Evolutionary conservation across 2,329 filamentous ascomycete genomes (phyloP).

Genomic region (Tympanopsis confertula): DNA sequence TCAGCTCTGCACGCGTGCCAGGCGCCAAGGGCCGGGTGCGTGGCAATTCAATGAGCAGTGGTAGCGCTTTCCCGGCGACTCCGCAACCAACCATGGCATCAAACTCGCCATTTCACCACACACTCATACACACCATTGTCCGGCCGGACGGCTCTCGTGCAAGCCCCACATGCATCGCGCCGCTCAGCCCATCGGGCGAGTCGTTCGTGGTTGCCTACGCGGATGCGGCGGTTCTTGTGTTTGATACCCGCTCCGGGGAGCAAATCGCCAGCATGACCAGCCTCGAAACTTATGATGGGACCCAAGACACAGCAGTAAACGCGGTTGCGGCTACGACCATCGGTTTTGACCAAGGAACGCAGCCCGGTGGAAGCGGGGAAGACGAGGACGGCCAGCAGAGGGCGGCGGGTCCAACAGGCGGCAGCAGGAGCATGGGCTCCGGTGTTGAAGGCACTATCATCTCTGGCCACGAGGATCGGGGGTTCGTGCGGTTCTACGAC

Average conservation of each 20-base stretch:
- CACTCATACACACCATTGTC: conserved; percentile 75
- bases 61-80: conserved; percentile 79
- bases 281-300: conserved; percentile 84
- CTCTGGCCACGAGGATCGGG: conserved; percentile 87
- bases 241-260: conserved; percentile 83
- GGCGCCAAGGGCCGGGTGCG: conserved; percentile 65
- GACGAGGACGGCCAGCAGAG: conserved; percentile 59
- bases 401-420: conserved; percentile 68
- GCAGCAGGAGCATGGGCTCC: conserved; percentile 54
- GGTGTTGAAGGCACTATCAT: conserved; percentile 89
- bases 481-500: conserved; percentile 93
- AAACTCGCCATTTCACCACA: conserved; percentile 75
- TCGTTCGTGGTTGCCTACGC: conserved; percentile 88
- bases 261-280: conserved; percentile 89
- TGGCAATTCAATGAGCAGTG: conserved; percentile 90
- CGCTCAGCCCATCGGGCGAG: conserved; percentile 70
- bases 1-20: conserved; percentile 2
- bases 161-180: conserved; percentile 84
- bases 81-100: conserved; percentile 82
- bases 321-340: conserved; percentile 78
- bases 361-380: conserved; percentile 40
- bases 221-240: conserved; percentile 81
- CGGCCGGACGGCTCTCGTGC: conserved; percentile 53
- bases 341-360: conserved; percentile 64
- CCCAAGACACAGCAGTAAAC: conserved; percentile 69